A percentile compares a stretch with the other conserved stretches of the same genome.
Evolutionary conservation across 495 filamentous ascomycete genomes (phyloP).

Genomic region (Lophiotrema nucula): DNA sequence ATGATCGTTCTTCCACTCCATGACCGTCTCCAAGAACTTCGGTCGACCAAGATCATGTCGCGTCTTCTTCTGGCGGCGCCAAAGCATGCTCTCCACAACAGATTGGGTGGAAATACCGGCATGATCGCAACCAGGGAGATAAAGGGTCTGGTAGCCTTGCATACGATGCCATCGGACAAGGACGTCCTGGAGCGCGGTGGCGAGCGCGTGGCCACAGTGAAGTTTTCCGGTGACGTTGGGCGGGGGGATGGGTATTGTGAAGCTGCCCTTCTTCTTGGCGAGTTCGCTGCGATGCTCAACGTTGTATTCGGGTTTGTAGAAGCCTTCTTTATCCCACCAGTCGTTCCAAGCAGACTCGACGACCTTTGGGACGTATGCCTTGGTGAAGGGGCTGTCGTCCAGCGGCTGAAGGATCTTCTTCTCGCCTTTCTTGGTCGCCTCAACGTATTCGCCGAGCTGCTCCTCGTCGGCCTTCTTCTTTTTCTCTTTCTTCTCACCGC

Average conservation of each 20-base stretch:
- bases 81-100: conserved; percentile 76
- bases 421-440: conserved; percentile 43
- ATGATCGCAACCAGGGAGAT: conserved; percentile 73
- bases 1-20: conserved; percentile 72
- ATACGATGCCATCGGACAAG: conserved; percentile 69
- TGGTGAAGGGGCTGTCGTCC: conserved; percentile 43
- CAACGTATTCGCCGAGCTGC: conserved; percentile 40
- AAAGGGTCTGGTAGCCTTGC: conserved; percentile 60
- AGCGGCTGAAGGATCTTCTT: conserved; percentile 46
- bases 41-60: conserved; percentile 65
- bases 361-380: conserved; percentile 57
- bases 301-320: conserved; percentile 74
- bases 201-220: conserved; percentile 70
- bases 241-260: conserved; percentile 72
- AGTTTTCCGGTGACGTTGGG: conserved; percentile 63
- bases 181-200: conserved; percentile 67
- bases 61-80: conserved; percentile 63
- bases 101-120: conserved; percentile 75
- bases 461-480: conserved; percentile 46
- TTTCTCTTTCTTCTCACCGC: conserved; percentile 53
- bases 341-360: conserved; percentile 58
- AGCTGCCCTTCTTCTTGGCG: conserved; percentile 63
- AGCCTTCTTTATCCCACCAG: conserved; percentile 63
- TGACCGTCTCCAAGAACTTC: conserved; percentile 58
- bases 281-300: conserved; percentile 65